Conservation (phyloP, 2,329 filamentous ascomycete genomes). For the Amauroascus verrucosus region DNA sequence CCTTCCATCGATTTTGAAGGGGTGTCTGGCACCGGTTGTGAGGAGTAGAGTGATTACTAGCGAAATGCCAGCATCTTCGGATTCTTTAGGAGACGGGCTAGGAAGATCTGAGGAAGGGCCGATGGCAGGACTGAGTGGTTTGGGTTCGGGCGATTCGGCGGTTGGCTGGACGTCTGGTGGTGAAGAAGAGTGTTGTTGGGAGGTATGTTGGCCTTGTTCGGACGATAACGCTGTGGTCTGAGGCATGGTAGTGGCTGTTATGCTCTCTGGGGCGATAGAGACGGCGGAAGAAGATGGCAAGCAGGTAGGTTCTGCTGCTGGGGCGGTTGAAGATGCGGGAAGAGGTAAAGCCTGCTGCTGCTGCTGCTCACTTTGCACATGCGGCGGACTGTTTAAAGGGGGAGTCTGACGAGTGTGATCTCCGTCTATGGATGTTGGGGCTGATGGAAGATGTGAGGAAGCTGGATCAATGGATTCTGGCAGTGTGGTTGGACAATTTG, state of each 20-base stretch:
- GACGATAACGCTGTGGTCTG: neutral
- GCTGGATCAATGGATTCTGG: neutral
- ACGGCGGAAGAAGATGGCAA: neutral
- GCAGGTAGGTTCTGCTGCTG: neutral
- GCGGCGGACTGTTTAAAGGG: neutral
- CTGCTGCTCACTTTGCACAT: constrained; percentile 1
- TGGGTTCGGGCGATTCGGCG: constrained; percentile 4
- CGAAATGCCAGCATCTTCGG: constrained; percentile 23
- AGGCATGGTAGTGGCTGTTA: constrained; percentile 2
- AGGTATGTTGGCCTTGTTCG: neutral
- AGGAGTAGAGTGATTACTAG: constrained; percentile 66
- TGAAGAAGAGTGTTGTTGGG: neutral
- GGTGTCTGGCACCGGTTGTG: constrained; percentile 71
- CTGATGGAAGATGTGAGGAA: constrained; percentile 1
- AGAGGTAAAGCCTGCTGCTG: neutral
- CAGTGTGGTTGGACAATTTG: constrained; percentile 9
- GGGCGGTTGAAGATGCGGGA: neutral
- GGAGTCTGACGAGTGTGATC: neutral
- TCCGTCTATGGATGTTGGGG: neutral
- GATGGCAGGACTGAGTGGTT: constrained; percentile 6
- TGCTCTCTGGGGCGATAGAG: neutral
- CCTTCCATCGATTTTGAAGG: constrained; percentile 78
- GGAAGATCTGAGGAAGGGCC: constrained; percentile 15
- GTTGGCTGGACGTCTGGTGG: neutral
- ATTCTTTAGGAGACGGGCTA: constrained; percentile 30